Percentiles rank a stretch among this genome's conserved stretches.
These are phyloP conservation scores for Pichia occidentalis DNA, from an alignment of 805 yeast genomes.

Conservation along the genomic window DNA sequence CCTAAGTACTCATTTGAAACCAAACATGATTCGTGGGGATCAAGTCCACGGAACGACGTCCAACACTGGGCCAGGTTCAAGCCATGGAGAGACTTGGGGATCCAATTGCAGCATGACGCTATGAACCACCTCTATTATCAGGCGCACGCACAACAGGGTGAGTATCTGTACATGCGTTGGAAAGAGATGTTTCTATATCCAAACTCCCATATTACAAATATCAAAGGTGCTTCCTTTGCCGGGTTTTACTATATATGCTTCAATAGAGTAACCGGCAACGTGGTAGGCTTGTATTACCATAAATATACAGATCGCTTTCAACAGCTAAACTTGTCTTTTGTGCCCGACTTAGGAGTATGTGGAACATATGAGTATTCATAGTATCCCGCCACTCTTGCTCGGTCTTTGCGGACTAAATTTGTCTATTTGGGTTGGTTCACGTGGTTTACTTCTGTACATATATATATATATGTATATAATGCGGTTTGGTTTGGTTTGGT, in stretches of 20 bases:
- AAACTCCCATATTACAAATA: slow-evolving; percentile 57
- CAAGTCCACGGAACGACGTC: slow-evolving; percentile 44
- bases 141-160: slow-evolving; percentile 28
- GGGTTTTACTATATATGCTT: slow-evolving; percentile 88
- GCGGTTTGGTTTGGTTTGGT: too few relatives aligned
- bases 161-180: slow-evolving; percentile 85
- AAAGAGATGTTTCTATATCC: slow-evolving; percentile 84
- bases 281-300: slow-evolving; percentile 80
- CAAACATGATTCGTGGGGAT: slow-evolving; percentile 47
- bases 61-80: slow-evolving; percentile 58
- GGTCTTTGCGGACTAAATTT: too few relatives aligned
- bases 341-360: slow-evolving; percentile 42
- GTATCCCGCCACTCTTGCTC: too few relatives aligned
- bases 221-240: slow-evolving; percentile 76
- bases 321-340: slow-evolving; percentile 57
- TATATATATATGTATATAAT: too few relatives aligned
- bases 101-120: slow-evolving; percentile 27
- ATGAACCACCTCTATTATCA: slow-evolving; percentile 24
- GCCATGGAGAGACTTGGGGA: slow-evolving; percentile 30
- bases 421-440: too few relatives aligned
- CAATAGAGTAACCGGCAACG: slow-evolving; percentile 66
- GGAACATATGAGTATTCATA: slow-evolving; percentile 26
- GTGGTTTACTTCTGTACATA: too few relatives aligned
- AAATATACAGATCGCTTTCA: slow-evolving; percentile 73
- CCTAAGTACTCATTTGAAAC: slow-evolving; percentile 54